These are phyloP conservation scores for Coleophoma crateriformis DNA, from an alignment of 2,329 filamentous ascomycete genomes.

Conservation along the genomic window DNA sequence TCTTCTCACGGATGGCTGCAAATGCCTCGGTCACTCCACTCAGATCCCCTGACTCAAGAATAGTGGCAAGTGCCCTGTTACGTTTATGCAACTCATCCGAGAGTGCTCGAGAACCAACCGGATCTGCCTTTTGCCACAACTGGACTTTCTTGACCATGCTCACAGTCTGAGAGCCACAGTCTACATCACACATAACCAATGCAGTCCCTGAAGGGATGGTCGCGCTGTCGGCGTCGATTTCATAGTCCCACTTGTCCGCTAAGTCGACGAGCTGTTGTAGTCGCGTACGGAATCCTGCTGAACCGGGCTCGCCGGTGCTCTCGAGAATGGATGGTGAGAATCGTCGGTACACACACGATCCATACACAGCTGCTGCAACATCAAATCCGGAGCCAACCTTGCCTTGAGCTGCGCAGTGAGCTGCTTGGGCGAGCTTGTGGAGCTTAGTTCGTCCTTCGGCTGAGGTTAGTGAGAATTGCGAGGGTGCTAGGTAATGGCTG, in stretches of 20 bases:
- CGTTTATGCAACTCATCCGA: slow-evolving; percentile 71
- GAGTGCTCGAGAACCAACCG: slow-evolving; percentile 57
- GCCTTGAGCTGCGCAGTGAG: slow-evolving; percentile 92
- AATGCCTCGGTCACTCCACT: slow-evolving; percentile 40
- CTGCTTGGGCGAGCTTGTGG: slow-evolving; percentile 90
- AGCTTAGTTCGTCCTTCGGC: slow-evolving; percentile 53
- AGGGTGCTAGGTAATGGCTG: slow-evolving; percentile 61
- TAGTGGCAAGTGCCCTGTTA: slow-evolving; percentile 65
- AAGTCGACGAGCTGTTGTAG: slow-evolving; percentile 56
- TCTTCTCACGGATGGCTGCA: slow-evolving; percentile 50
- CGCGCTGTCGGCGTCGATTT: slow-evolving; percentile 65
- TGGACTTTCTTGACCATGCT: slow-evolving; percentile 94
- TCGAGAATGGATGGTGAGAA: slow-evolving; percentile 77
- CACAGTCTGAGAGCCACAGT: slow-evolving; percentile 88
- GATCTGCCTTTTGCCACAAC: slow-evolving; percentile 66
- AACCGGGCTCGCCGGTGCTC: slow-evolving; percentile 59
- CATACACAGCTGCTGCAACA: slow-evolving; percentile 87
- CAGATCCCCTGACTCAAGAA: slow-evolving; percentile 46
- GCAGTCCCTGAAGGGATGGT: slow-evolving; percentile 67
- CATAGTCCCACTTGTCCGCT: slow-evolving; percentile 65
- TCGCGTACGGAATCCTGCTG: slow-evolving; percentile 58
- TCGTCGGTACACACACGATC: slow-evolving; percentile 84
- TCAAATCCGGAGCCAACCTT: slow-evolving; percentile 97
- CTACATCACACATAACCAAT: slow-evolving; percentile 91
- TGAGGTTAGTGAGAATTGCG: slow-evolving; percentile 51